Percentiles rank a stretch among this genome's conserved stretches.
These are phyloP conservation scores for Candida sp. DNA, from an alignment of 1,139 yeast genomes.

Conservation along the genomic window DNA sequence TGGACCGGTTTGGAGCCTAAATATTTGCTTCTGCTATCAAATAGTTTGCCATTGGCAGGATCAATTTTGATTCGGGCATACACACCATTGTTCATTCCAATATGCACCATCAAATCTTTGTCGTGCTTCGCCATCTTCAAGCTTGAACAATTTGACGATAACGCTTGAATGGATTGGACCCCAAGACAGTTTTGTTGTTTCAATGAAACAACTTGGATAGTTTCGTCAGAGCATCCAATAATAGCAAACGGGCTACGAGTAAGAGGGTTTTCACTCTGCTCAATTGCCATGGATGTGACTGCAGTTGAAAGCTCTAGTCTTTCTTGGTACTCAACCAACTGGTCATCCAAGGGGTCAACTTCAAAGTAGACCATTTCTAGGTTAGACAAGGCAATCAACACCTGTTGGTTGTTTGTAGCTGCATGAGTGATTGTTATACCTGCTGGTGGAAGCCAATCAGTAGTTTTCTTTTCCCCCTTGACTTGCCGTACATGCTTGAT, in stretches of 20 bases:
- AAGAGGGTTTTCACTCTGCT: conserved; percentile 20
- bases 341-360: conserved; percentile 62
- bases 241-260: conserved; percentile 62
- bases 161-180: conserved; percentile 65
- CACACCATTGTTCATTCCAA: conserved; percentile 85
- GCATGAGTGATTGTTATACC: conserved; percentile 69
- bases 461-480: conserved; percentile 22
- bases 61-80: conserved; percentile 70
- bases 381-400: conserved; percentile 73
- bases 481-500: conserved; percentile 60
- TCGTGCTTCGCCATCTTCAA: conserved; percentile 37
- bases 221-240: conserved; percentile 73
- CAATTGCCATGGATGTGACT: conserved; percentile 40
- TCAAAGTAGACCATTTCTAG: conserved; percentile 86
- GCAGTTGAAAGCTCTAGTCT: conserved; percentile 56
- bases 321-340: conserved; percentile 72
- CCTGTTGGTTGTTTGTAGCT: conserved; percentile 67
- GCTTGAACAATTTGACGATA: conserved; percentile 62
- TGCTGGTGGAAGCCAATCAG: conserved; percentile 88
- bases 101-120: conserved; percentile 49
- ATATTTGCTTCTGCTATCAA: conserved; percentile 73
- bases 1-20: conserved; percentile 70
- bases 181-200: conserved; percentile 68
- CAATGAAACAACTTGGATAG: conserved; percentile 73
- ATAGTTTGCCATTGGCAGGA: conserved; percentile 61